phyloP scores from a whole-genome alignment of 345 rosid genomes.

The Erucastrum elatum region DNA sequence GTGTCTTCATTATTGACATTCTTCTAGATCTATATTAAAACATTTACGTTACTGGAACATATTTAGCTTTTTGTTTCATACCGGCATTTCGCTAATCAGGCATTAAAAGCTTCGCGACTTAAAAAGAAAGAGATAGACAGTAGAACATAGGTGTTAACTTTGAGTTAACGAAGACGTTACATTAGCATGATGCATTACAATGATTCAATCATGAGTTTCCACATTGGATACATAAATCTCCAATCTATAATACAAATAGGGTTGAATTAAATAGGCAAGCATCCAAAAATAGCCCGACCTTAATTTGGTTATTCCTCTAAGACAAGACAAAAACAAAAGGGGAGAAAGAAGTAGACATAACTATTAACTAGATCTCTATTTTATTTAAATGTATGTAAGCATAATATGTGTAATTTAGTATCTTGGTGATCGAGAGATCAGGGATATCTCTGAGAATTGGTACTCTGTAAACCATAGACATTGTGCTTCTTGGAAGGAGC shows the following conservation, averaged over 20 bases:
- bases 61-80: not conserved
- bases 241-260: not conserved
- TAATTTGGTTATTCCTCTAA: slow-evolving; percentile 11
- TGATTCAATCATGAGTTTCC: slow-evolving; percentile 23
- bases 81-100: not conserved
- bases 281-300: slow-evolving; percentile 36
- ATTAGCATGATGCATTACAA: slow-evolving; percentile 13
- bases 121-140: not conserved
- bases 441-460: slow-evolving; percentile 30
- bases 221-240: not conserved
- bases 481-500: slow-evolving; percentile 76
- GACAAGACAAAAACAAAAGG: not conserved
- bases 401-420: slow-evolving; percentile 17
- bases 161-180: slow-evolving; percentile 12
- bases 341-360: slow-evolving; percentile 8
- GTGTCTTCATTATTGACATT: not conserved
- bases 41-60: slow-evolving; percentile 6
- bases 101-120: slow-evolving; percentile 2
- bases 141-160: not conserved
- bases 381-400: slow-evolving; percentile 2
- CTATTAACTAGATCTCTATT: slow-evolving; percentile 13
- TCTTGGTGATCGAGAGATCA: slow-evolving; percentile 31
- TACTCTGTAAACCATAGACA: slow-evolving; percentile 47
- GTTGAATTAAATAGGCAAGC: slow-evolving; percentile 29
- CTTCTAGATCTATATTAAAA: not conserved